Evolutionary conservation across 2,329 filamentous ascomycete species (phyloP).

Genomic region (Amauroascus verrucosus): DNA sequence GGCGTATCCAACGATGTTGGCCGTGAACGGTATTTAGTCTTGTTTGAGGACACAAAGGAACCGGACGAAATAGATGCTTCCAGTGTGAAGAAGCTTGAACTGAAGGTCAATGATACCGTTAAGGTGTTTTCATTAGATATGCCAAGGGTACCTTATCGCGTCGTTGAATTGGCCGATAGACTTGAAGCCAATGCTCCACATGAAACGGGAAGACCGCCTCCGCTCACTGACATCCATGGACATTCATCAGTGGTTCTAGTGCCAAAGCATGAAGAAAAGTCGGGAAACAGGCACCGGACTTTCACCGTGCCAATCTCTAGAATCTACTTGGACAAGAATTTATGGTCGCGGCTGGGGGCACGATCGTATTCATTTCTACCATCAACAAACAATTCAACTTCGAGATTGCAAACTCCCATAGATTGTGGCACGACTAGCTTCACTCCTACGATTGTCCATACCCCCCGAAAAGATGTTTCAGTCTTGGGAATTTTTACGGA

Average conservation of each 20-base stretch:
- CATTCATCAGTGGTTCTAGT: constrained; percentile 34
- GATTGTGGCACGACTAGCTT: constrained; percentile 32
- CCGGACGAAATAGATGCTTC: constrained; percentile 33
- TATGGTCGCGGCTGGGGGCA: constrained; percentile 39
- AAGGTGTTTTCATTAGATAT: constrained; percentile 37
- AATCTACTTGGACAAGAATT: constrained; percentile 38
- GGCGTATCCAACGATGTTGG: constrained; percentile 33
- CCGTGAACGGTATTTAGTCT: constrained; percentile 36
- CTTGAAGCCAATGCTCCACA: constrained; percentile 20
- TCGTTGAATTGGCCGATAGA: constrained; percentile 34
- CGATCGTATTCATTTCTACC: constrained; percentile 28
- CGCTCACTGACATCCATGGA: constrained; percentile 37
- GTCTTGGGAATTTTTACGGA: constrained; percentile 53
- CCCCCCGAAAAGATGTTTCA: constrained; percentile 33
- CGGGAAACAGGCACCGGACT: constrained; percentile 15
- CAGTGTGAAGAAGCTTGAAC: constrained; percentile 36
- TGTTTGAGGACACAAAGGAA: constrained; percentile 35
- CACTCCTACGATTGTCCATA: constrained; percentile 32
- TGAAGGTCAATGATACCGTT: constrained; percentile 37
- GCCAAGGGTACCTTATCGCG: constrained; percentile 36
- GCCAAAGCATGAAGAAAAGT: constrained; percentile 25
- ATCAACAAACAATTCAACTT: constrained; percentile 15
- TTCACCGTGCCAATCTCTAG: constrained; percentile 36
- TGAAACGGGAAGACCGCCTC: constrained; percentile 22
- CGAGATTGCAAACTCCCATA: constrained; percentile 29